These are phyloP conservation scores for Euphorbia tirucalli DNA, from an alignment of 345 rosid genomes.

Conservation along the genomic window DNA sequence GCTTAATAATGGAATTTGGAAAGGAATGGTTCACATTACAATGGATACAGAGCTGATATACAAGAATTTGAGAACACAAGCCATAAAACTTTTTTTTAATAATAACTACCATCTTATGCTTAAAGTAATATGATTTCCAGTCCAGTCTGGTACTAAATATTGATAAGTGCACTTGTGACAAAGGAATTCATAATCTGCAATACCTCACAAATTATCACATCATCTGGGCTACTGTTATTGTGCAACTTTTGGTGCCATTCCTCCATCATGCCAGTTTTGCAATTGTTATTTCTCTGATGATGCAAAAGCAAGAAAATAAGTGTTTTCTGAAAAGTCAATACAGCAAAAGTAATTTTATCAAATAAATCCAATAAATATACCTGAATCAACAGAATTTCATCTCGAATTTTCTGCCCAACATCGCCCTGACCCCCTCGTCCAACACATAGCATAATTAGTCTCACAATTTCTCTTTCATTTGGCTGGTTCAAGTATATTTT, in stretches of 20 bases:
- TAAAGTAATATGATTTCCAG: not conserved
- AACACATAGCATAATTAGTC: conserved; percentile 39
- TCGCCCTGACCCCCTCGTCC: conserved; percentile 48
- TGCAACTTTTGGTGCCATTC: conserved; percentile 56
- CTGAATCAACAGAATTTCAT: conserved; percentile 45
- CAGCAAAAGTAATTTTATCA: not conserved
- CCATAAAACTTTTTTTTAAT: not conserved
- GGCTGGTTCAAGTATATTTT: conserved; percentile 31
- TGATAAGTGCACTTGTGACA: not conserved
- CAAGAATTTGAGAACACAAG: not conserved
- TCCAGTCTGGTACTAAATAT: not conserved
- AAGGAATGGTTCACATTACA: not conserved
- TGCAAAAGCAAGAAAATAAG: not conserved
- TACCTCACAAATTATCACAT: conserved; percentile 50
- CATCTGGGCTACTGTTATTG: conserved; percentile 49
- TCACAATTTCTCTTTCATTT: conserved; percentile 36
- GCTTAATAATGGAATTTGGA: not conserved
- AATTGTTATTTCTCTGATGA: conserved; percentile 39
- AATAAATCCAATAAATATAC: conserved; percentile 18
- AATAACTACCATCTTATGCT: not conserved
- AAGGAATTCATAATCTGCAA: conserved; percentile 10
- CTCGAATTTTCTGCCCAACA: conserved; percentile 48
- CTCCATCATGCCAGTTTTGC: conserved; percentile 51
- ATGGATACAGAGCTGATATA: no score
- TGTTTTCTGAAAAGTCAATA: not conserved